Evolutionary conservation across 1,284 basidiomycete genomes (phyloP).

Genomic region (Lignosus rhinocerotis): DNA sequence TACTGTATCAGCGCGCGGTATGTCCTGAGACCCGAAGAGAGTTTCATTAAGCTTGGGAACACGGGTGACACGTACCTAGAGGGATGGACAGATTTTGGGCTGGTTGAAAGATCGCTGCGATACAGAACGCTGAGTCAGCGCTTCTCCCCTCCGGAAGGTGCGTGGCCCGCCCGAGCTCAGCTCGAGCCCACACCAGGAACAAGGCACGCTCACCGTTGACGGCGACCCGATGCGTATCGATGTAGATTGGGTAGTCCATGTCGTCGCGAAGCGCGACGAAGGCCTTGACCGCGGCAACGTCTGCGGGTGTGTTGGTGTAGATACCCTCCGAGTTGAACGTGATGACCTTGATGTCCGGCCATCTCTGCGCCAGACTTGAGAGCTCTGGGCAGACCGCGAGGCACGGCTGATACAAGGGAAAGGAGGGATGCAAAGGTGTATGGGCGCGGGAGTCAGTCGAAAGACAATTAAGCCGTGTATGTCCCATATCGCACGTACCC

Average conservation of each 20-base stretch:
- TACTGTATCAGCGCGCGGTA: slow-evolving; percentile 1
- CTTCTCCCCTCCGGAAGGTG: background rate
- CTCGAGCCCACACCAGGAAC: slow-evolving; percentile 7
- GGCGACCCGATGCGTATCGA: slow-evolving; percentile 32
- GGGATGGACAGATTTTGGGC: slow-evolving; percentile 35
- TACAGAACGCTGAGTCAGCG: slow-evolving; percentile 17
- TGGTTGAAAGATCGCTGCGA: slow-evolving; percentile 33
- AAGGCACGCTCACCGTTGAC: slow-evolving; percentile 28
- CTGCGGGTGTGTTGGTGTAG: slow-evolving; percentile 32
- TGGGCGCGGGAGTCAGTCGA: slow-evolving; percentile 13
- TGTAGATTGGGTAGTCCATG: slow-evolving; percentile 34
- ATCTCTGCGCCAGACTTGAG: slow-evolving; percentile 27
- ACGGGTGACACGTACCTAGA: slow-evolving; percentile 24
- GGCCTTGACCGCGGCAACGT: slow-evolving; percentile 28
- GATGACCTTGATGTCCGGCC: slow-evolving; percentile 32
- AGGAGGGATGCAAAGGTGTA: background rate
- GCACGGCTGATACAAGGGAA: slow-evolving; percentile 30
- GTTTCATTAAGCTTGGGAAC: slow-evolving; percentile 21
- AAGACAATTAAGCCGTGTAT: slow-evolving; percentile 25
- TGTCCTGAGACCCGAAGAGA: slow-evolving; percentile 7
- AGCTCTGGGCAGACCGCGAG: slow-evolving; percentile 33
- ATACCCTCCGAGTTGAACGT: slow-evolving; percentile 37
- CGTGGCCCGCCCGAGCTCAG: no score
- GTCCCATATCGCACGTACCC: slow-evolving; percentile 27
- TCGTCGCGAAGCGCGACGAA: slow-evolving; percentile 30